Evolutionary conservation across 208 protist genomes (phyloP), one percentile per base, ranked within the genome.

Genomic region (Strigomonas culicis): DNA sequence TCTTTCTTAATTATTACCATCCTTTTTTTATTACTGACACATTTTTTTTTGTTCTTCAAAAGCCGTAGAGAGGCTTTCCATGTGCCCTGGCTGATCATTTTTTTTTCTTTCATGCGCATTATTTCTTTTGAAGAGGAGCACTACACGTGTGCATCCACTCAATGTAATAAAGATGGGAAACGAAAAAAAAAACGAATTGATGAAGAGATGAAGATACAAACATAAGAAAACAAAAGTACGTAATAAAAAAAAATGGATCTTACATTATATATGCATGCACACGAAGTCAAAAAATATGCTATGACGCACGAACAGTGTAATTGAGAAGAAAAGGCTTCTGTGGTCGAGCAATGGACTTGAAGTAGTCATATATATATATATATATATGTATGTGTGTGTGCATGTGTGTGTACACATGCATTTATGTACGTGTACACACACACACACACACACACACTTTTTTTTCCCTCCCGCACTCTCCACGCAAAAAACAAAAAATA

Each of bases 351-450:
- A n/a, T n/a, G n/a, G n/a, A n/a, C n/a, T n/a, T n/a, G n/a, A n/a
- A n/a, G n/a, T n/a, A n/a, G n/a, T n/a, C n/a, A n/a, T n/a, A 51
- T 50, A 43, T 59, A 15, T 55, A 43, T 55, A 55, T 61, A 43
- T 34, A 28, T 63, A 64, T 49, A 51, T 68, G 19, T 60, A 53
- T 66, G 8, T 58, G 25, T 57, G 43, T 51, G 25, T 66, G 21
- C 59, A 49, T 24, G n/a, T 66, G 34, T 66, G 47, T 59, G 47
- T 66, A 30, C 44, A 49, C 30, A 17, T 52, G 59, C 25, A 6
- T 52, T 15, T 63, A 17, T 7, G 8, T 52, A 17, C 53, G 47
- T 47, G 47, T 55, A 58, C 31, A 30, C 47, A 47, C 8, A 47
- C 7, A 63, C 10, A 34, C 11, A 24, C 8, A 19, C 10, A 63